Percentiles rank a stretch among this genome's conserved stretches.
These are phyloP conservation scores for Westerdykella sp. DNA, from an alignment of 2,329 filamentous ascomycete species.

Conservation along the genomic window DNA sequence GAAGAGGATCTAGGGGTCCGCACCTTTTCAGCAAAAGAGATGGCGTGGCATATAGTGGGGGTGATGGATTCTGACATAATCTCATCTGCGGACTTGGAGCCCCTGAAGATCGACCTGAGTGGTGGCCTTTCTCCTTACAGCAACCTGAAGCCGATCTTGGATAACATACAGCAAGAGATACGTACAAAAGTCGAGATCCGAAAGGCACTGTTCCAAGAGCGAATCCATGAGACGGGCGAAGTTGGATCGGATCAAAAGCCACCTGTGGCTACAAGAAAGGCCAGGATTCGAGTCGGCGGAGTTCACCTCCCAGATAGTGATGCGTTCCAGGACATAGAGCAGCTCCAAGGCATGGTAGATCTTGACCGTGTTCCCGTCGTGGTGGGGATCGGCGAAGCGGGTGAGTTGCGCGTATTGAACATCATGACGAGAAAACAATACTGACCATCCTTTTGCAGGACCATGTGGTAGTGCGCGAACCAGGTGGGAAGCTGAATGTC, in stretches of 20 bases:
- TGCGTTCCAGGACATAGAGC: too few species aligned
- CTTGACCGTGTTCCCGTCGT: slow-evolving; percentile 36
- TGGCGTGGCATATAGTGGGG: slow-evolving; percentile 38
- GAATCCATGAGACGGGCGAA: too few species aligned
- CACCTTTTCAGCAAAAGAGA: slow-evolving; percentile 40
- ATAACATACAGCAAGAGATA: too few species aligned
- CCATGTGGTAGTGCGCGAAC: slow-evolving; percentile 87
- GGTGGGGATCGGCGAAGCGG: slow-evolving; percentile 36
- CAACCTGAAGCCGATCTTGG: too few species aligned
- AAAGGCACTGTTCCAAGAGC: too few species aligned
- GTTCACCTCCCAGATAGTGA: too few species aligned
- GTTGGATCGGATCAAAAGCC: too few species aligned
- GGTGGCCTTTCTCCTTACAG: slow-evolving; percentile 12
- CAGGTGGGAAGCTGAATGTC: slow-evolving; percentile 85
- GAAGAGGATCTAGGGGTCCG: slow-evolving; percentile 29
- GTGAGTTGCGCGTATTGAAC: background rate
- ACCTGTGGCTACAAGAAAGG: slow-evolving; percentile 13
- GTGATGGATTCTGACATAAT: slow-evolving; percentile 22
- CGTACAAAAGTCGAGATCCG: too few species aligned
- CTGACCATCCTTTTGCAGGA: slow-evolving; percentile 13
- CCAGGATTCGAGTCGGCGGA: slow-evolving; percentile 6
- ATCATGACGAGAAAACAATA: too few species aligned
- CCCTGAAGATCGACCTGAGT: slow-evolving; percentile 37
- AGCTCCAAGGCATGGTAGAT: slow-evolving; percentile 36
- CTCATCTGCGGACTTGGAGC: slow-evolving; percentile 2